Conservation (phyloP, 192 early-diverging fungal genomes). For the Chytriomyces sp. region DNA sequence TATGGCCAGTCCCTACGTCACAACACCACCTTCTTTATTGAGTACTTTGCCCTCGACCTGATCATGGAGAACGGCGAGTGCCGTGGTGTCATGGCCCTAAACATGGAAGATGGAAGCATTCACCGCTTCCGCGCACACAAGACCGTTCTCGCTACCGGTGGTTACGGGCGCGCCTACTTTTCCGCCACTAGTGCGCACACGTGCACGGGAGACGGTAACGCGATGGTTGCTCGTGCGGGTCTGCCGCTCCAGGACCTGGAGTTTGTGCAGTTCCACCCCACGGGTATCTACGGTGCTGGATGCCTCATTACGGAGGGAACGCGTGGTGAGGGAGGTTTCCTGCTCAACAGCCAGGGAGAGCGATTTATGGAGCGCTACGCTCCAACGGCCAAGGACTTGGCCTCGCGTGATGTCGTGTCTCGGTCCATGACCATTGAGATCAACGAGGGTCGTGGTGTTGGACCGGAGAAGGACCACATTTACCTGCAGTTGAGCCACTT, state of each 20-base stretch:
- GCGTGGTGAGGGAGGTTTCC: constrained; percentile 96
- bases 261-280: constrained; percentile 99
- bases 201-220: constrained; percentile 99
- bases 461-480: constrained; percentile 94
- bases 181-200: constrained; percentile 97
- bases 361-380: constrained; percentile 99
- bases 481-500: constrained; percentile 95
- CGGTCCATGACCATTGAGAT: constrained; percentile 99
- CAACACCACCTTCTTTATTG: constrained; percentile 97
- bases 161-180: constrained; percentile 99
- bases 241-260: constrained; percentile 97
- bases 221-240: constrained; percentile 96
- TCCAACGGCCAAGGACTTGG: constrained; percentile 96
- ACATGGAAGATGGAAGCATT: constrained; percentile 97
- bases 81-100: constrained; percentile 94
- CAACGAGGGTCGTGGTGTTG: constrained; percentile 94
- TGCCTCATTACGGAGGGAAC: constrained; percentile 96
- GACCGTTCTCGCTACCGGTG: constrained; percentile 98
- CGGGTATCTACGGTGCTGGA: constrained; percentile 97
- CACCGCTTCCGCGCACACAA: constrained; percentile 97
- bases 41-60: constrained; percentile 98
- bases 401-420: constrained; percentile 98
- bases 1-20: constrained; percentile 96
- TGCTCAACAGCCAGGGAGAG: constrained; percentile 95
- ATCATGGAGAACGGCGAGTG: constrained; percentile 99